Evolutionary conservation across 306 rosid species (phyloP).

Genomic region (Glycine tomentella): DNA sequence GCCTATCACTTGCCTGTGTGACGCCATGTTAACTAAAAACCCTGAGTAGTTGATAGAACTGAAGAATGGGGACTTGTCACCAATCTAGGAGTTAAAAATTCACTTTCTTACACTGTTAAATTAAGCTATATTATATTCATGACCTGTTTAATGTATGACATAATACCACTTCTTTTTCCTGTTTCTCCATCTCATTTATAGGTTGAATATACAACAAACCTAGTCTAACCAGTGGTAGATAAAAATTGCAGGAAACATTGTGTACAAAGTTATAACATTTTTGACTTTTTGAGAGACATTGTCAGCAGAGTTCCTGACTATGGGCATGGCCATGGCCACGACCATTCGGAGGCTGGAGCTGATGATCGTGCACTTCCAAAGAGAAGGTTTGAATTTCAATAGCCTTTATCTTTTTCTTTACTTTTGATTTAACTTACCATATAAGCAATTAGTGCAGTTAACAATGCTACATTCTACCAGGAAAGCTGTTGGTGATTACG

Average conservation of each 20-base stretch:
- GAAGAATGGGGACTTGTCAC: conserved; percentile 1
- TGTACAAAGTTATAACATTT: conserved; percentile 91
- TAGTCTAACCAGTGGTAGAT: conserved; percentile 37
- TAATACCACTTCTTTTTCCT: conserved; percentile 13
- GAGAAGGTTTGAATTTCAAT: conserved; percentile 70
- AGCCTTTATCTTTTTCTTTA: conserved; percentile 34
- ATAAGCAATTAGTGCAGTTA: conserved; percentile 27
- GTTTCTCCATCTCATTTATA: neutral
- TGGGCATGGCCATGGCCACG: conserved; percentile 80
- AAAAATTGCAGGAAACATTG: conserved; percentile 87
- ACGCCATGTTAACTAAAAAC: neutral
- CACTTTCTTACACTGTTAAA: neutral
- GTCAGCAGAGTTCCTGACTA: conserved; percentile 95
- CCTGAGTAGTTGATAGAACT: conserved; percentile 3
- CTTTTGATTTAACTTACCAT: conserved; percentile 25
- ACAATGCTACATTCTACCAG: conserved; percentile 55
- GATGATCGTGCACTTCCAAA: conserved; percentile 73
- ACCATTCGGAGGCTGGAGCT: conserved; percentile 77
- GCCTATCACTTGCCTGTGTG: neutral
- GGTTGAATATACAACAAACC: conserved; percentile 10
- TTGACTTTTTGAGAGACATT: conserved; percentile 90
- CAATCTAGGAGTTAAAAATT: conserved; percentile 5
- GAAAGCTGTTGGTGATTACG: conserved; percentile 82
- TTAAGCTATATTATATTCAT: conserved; percentile 11
- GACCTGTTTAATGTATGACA: conserved; percentile 14